Evolutionary conservation across 1,139 yeast genomes (phyloP).

Genomic region (Nadsonia commutata): DNA sequence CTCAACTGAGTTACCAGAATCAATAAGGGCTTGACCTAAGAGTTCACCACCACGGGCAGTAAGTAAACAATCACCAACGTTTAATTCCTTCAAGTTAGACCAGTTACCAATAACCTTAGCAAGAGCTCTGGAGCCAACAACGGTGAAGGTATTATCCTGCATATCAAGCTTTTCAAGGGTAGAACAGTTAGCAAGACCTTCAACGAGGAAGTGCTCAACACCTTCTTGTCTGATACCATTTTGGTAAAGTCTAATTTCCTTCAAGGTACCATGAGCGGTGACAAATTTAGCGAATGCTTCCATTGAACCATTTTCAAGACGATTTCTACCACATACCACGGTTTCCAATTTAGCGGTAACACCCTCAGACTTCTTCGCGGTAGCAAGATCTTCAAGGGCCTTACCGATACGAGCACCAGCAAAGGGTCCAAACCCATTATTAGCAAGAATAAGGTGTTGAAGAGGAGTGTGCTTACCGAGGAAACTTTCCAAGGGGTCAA

Average conservation of each 20-base stretch:
- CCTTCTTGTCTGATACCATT: conserved; percentile 96
- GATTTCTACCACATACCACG: conserved; percentile 89
- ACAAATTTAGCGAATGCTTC: conserved; percentile 45
- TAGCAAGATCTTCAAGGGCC: conserved; percentile 62
- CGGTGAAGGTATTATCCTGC: conserved; percentile 89
- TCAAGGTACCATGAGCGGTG: conserved; percentile 61
- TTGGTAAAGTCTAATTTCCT: conserved; percentile 72
- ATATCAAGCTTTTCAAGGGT: conserved; percentile 61
- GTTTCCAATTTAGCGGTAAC: conserved; percentile 39
- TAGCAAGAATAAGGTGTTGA: conserved; percentile 75
- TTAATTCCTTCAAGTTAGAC: conserved; percentile 54
- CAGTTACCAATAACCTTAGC: conserved; percentile 43
- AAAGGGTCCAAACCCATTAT: conserved; percentile 95
- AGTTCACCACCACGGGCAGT: conserved; percentile 56
- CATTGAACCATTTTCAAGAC: conserved; percentile 88
- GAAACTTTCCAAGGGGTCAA: conserved; percentile 73
- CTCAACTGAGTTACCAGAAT: conserved; percentile 12
- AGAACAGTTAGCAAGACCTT: conserved; percentile 53
- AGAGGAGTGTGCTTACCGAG: conserved; percentile 63
- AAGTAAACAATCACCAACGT: conserved; percentile 78
- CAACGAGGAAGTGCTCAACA: conserved; percentile 52
- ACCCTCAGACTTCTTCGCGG: conserved; percentile 36
- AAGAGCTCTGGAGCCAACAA: conserved; percentile 64
- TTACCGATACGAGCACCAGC: conserved; percentile 91
- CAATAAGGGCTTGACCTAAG: conserved; percentile 28